These are phyloP conservation scores for Ceratobasidium sp. DNA, from an alignment of 1,284 basidiomycete species.

Conservation along the genomic window DNA sequence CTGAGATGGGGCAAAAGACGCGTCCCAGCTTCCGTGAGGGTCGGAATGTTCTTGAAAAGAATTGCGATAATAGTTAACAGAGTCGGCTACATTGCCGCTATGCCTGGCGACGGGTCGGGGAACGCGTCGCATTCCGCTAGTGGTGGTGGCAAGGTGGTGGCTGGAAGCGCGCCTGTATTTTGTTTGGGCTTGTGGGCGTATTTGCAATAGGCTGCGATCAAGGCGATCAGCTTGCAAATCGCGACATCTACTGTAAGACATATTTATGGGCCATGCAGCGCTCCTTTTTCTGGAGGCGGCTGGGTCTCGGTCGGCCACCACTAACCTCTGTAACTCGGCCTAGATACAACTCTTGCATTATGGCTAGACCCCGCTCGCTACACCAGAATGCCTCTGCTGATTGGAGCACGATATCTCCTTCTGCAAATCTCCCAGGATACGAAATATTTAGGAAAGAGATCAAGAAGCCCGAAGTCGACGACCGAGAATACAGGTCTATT, in stretches of 20 bases:
- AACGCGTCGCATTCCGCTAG: conserved; percentile 1
- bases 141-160: conserved; percentile 30
- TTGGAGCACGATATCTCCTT: conserved; percentile 30
- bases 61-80: background rate
- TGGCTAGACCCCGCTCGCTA: conserved; percentile 11
- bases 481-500: conserved; percentile 84
- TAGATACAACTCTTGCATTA: conserved; percentile 9
- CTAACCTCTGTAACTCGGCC: background rate
- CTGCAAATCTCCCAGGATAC: conserved; percentile 46
- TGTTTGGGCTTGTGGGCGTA: conserved; percentile 27
- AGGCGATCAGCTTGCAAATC: conserved; percentile 6
- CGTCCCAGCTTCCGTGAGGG: background rate
- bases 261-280: conserved; percentile 38
- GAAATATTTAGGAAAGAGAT: conserved; percentile 74
- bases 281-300: conserved; percentile 36
- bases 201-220: conserved; percentile 24
- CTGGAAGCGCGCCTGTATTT: background rate
- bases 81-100: background rate
- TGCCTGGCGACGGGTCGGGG: background rate
- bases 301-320: conserved; percentile 34
- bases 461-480: conserved; percentile 81
- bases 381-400: conserved; percentile 25
- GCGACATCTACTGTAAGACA: background rate
- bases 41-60: background rate
- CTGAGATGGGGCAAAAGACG: conserved; percentile 10